Evolutionary conservation across 345 rosid genomes (phyloP).

Genomic region (Citrus trifoliata): DNA sequence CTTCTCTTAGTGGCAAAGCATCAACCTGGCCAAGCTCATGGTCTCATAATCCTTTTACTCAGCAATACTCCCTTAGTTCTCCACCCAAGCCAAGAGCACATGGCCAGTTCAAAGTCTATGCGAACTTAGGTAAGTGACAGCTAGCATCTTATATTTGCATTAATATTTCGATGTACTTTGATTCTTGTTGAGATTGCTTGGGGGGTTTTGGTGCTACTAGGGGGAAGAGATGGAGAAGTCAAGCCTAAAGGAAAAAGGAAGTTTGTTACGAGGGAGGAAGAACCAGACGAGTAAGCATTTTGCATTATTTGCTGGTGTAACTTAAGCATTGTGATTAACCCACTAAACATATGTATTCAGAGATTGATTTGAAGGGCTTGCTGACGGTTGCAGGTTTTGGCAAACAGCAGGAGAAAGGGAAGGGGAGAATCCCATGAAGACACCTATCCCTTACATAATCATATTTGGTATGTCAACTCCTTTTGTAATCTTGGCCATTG

Average conservation of each 20-base stretch:
- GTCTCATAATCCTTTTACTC: constrained; percentile 22
- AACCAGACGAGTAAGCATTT: constrained; percentile 69
- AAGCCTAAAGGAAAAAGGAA: constrained; percentile 77
- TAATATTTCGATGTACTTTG: not conserved
- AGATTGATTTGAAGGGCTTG: not conserved
- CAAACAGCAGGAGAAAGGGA: constrained; percentile 87
- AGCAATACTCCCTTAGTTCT: not conserved
- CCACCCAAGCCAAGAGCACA: constrained; percentile 24
- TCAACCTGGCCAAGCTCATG: constrained; percentile 22
- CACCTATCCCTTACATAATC: constrained; percentile 83
- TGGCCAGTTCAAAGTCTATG: constrained; percentile 49
- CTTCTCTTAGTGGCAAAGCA: constrained; percentile 25
- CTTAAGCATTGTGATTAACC: not conserved
- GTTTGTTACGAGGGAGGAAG: constrained; percentile 85
- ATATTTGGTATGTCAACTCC: constrained; percentile 95
- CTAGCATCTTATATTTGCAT: not conserved
- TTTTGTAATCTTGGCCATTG: constrained; percentile 87
- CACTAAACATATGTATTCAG: not conserved
- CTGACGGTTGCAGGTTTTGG: constrained; percentile 65
- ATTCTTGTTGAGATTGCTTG: not conserved
- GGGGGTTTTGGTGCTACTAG: constrained; percentile 25
- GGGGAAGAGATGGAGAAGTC: constrained; percentile 68
- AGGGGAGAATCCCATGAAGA: constrained; percentile 95
- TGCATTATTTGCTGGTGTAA: not conserved
- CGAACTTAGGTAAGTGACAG: constrained; percentile 42